Percentiles rank a stretch among this genome's conserved stretches.
These are phyloP conservation scores for Leccinum ponderosum DNA, from an alignment of 1,284 basidiomycete species.

Conservation along the genomic window DNA sequence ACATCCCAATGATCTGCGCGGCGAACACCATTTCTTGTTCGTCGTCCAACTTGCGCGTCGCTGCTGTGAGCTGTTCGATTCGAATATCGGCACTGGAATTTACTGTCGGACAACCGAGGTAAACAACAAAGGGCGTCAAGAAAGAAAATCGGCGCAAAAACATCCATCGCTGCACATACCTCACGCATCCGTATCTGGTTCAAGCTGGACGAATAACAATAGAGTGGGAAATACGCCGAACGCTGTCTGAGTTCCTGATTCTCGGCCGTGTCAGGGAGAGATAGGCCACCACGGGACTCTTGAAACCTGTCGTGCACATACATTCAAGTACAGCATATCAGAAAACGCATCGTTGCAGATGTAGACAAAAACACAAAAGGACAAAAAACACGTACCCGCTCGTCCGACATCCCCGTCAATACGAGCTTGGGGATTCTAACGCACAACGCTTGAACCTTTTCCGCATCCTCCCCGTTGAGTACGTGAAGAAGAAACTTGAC, in stretches of 20 bases:
- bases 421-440: constrained; percentile 91
- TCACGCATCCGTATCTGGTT: constrained; percentile 84
- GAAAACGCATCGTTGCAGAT: not conserved
- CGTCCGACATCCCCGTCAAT: constrained; percentile 81
- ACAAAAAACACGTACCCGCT: constrained; percentile 48
- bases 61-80: constrained; percentile 63
- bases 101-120: constrained; percentile 30
- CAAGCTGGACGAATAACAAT: constrained; percentile 79
- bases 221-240: constrained; percentile 92
- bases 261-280: constrained; percentile 81
- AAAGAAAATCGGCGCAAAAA: constrained; percentile 41
- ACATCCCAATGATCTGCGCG: no score
- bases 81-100: constrained; percentile 74
- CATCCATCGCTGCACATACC: not conserved
- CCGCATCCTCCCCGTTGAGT: no score
- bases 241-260: constrained; percentile 93
- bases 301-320: constrained; percentile 59
- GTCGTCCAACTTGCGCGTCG: constrained; percentile 73
- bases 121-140: not conserved
- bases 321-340: not conserved
- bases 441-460: constrained; percentile 20
- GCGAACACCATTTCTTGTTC: constrained; percentile 83
- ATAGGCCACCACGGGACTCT: constrained; percentile 80
- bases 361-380: not conserved
- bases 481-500: no score